These are phyloP conservation scores for Colletotrichum lupini DNA, from an alignment of 2,329 filamentous ascomycete genomes.

Conservation along the genomic window DNA sequence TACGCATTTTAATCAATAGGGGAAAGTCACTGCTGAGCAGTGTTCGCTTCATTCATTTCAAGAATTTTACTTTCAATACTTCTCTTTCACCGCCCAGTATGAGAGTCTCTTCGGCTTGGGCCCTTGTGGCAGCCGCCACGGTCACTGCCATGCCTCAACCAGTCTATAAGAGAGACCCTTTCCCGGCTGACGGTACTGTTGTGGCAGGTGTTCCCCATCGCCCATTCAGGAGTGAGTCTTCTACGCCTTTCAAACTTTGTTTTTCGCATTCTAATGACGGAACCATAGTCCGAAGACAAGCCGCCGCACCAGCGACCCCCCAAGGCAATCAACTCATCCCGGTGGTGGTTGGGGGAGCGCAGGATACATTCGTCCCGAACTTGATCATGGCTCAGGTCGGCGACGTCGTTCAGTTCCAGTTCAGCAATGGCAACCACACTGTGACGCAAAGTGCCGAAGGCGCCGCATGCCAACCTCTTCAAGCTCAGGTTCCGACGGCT, in stretches of 20 bases:
- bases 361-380: conserved; percentile 52
- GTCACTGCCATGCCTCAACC: conserved; percentile 30
- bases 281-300: conserved; percentile 25
- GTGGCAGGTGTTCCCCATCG: conserved; percentile 24
- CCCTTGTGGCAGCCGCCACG: conserved; percentile 15
- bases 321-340: conserved; percentile 39
- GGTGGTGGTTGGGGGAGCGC: conserved; percentile 50
- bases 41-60: conserved; percentile 19
- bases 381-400: conserved; percentile 46
- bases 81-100: conserved; percentile 7
- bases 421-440: conserved; percentile 55
- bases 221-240: conserved; percentile 18
- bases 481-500: conserved; percentile 44
- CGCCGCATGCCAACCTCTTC: conserved; percentile 51
- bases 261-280: background rate
- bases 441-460: conserved; percentile 52
- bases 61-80: background rate
- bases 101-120: conserved; percentile 25
- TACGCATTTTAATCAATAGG: conserved; percentile 16
- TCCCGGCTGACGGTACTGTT: conserved; percentile 24
- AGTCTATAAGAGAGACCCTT: conserved; percentile 19
- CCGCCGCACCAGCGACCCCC: conserved; percentile 20
- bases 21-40: conserved; percentile 27
- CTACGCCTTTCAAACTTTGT: rapidly evolving
- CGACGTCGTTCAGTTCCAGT: conserved; percentile 56